phyloP scores from a whole-genome alignment of 352 stramenopile species.

The Lagenidium giganteum region DNA sequence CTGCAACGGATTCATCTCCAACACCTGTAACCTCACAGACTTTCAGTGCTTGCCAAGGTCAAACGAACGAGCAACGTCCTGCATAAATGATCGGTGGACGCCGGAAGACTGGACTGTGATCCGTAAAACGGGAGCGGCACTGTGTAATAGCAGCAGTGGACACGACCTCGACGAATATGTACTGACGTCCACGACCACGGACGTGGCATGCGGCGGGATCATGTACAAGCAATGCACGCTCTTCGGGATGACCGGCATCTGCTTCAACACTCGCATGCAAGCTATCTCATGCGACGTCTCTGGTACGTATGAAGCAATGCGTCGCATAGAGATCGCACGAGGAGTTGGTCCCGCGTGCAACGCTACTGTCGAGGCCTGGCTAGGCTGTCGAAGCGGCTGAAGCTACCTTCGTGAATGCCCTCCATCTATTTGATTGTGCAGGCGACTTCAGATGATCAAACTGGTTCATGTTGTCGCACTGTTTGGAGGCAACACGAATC shows the following conservation, averaged over 20 bases:
- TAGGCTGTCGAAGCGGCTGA: too few species aligned
- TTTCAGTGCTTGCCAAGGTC: slow-evolving; percentile 1
- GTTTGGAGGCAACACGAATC: too few species aligned
- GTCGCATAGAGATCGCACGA: slow-evolving; percentile 20
- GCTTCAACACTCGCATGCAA: slow-evolving; percentile 35
- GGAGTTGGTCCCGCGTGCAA: slow-evolving; percentile 18
- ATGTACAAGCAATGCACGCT: slow-evolving; percentile 25
- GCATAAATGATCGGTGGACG: slow-evolving; percentile 1
- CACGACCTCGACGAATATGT: slow-evolving; percentile 5
- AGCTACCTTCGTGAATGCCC: too few species aligned
- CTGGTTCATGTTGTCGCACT: too few species aligned
- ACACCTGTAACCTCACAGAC: not conserved
- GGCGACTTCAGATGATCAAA: too few species aligned
- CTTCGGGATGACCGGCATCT: slow-evolving; percentile 20
- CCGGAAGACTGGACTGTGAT: not conserved
- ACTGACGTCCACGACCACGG: not conserved
- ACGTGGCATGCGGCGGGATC: too few species aligned
- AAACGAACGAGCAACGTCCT: too few species aligned
- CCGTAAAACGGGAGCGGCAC: not conserved
- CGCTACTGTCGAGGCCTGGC: slow-evolving; percentile 23
- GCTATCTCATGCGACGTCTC: slow-evolving; percentile 30
- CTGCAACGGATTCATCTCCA: slow-evolving; percentile 4
- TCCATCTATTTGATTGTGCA: too few species aligned
- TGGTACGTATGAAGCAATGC: slow-evolving; percentile 24
- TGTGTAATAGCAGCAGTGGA: slow-evolving; percentile 2